These are phyloP conservation scores for Isoetes taiwanensis DNA, from an alignment of 75 land plant species.

Conservation along the genomic window DNA sequence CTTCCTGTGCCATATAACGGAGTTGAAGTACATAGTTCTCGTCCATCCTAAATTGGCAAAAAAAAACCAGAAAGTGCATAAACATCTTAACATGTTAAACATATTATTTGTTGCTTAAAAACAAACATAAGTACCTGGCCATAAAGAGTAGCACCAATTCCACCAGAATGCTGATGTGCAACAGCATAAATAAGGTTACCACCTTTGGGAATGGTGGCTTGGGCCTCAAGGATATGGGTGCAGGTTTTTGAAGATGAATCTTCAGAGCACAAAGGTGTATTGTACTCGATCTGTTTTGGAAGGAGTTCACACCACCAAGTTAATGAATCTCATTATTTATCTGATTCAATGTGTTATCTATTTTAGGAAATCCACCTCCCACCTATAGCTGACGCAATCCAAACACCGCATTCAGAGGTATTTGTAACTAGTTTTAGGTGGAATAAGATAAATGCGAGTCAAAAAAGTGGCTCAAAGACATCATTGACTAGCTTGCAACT, in stretches of 20 bases:
- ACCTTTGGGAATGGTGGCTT: not conserved
- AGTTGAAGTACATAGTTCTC: constrained; percentile 47
- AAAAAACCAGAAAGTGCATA: not conserved
- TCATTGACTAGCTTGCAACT: too few species aligned
- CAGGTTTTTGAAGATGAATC: not conserved
- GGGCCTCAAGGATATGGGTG: not conserved
- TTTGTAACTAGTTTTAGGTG: too few species aligned
- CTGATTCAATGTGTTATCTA: too few species aligned
- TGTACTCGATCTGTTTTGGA: too few species aligned
- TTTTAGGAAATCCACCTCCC: too few species aligned
- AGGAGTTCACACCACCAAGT: too few species aligned
- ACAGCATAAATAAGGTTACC: not conserved
- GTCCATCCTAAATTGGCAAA: constrained; percentile 45
- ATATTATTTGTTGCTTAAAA: not conserved
- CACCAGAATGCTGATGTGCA: not conserved
- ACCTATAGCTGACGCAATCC: too few species aligned
- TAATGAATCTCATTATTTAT: too few species aligned
- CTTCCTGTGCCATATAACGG: constrained; percentile 63
- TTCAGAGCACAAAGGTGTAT: too few species aligned
- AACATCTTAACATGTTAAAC: not conserved
- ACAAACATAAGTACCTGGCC: constrained; percentile 9
- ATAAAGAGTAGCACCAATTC: not conserved
- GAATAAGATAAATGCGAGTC: too few species aligned
- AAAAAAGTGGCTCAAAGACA: too few species aligned
- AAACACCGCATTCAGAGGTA: too few species aligned